Conservation (phyloP, 192 early-diverging fungal species). For the Mortierella claussenii region DNA sequence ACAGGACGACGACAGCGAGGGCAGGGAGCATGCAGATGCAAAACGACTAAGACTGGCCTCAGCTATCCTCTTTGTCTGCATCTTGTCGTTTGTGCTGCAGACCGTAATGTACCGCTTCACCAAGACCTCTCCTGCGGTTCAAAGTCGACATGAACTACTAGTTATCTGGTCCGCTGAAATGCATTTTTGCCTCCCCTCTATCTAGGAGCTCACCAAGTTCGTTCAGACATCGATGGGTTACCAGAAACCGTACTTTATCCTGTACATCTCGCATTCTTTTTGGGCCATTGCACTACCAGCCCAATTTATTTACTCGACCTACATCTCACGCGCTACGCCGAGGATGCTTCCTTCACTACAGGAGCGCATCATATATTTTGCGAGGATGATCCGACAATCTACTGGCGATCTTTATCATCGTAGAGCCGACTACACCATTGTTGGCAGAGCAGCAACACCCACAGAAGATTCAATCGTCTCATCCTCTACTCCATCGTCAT, state of each 20-base stretch:
- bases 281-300: slow-evolving; percentile 26
- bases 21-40: slow-evolving; percentile 6
- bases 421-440: slow-evolving; percentile 13
- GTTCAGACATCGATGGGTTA: slow-evolving; percentile 66
- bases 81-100: slow-evolving; percentile 62
- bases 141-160: neutral
- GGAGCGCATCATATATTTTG: slow-evolving; percentile 28
- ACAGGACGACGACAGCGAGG: neutral
- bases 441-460: slow-evolving; percentile 1
- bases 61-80: slow-evolving; percentile 56
- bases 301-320: slow-evolving; percentile 30
- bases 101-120: slow-evolving; percentile 34
- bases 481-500: neutral
- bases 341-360: slow-evolving; percentile 6
- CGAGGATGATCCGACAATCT: slow-evolving; percentile 28
- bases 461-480: neutral
- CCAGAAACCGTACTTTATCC: slow-evolving; percentile 71
- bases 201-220: slow-evolving; percentile 65
- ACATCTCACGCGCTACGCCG: slow-evolving; percentile 16
- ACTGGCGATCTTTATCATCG: slow-evolving; percentile 26
- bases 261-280: slow-evolving; percentile 55
- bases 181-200: neutral
- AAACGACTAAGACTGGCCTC: slow-evolving; percentile 30
- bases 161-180: neutral
- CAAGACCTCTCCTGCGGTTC: neutral